Conservation (phyloP, 2,329 filamentous ascomycete species). For the Phaeosphaeria sp. region DNA sequence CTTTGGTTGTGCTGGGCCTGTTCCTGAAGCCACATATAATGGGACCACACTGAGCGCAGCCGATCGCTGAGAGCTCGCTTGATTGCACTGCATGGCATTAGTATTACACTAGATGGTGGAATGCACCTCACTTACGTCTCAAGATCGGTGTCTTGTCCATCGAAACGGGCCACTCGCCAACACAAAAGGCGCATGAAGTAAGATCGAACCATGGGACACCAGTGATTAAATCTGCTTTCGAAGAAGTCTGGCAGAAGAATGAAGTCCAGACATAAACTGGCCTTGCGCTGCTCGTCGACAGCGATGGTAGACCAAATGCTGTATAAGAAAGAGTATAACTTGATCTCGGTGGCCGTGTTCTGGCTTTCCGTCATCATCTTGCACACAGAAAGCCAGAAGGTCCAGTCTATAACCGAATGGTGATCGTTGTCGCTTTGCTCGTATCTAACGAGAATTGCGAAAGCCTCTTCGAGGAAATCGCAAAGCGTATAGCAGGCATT, state of each 20-base stretch:
- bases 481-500: slow-evolving; percentile 88
- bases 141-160: slow-evolving; percentile 68
- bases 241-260: slow-evolving; percentile 78
- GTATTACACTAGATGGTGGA: slow-evolving; percentile 3
- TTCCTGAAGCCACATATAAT: slow-evolving; percentile 78
- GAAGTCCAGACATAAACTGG: slow-evolving; percentile 74
- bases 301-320: slow-evolving; percentile 78
- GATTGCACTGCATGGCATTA: slow-evolving; percentile 64
- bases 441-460: slow-evolving; percentile 72
- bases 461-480: slow-evolving; percentile 84
- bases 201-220: slow-evolving; percentile 93
- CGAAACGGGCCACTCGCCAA: slow-evolving; percentile 84
- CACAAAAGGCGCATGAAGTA: slow-evolving; percentile 92
- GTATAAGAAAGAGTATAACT: slow-evolving; percentile 82
- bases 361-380: slow-evolving; percentile 80
- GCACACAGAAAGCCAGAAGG: slow-evolving; percentile 85
- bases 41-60: slow-evolving; percentile 76
- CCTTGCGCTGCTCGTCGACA: slow-evolving; percentile 71
- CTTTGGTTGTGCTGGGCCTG: slow-evolving; percentile 65
- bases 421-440: slow-evolving; percentile 53
- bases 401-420: slow-evolving; percentile 71
- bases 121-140: slow-evolving; percentile 66
- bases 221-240: slow-evolving; percentile 85
- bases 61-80: slow-evolving; percentile 71
- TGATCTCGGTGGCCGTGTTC: slow-evolving; percentile 89